Percentiles rank a stretch among this genome's conserved stretches.
Conservation (phyloP, 1,284 basidiomycete species). For the Phellopilus nigrolimitatus region DNA sequence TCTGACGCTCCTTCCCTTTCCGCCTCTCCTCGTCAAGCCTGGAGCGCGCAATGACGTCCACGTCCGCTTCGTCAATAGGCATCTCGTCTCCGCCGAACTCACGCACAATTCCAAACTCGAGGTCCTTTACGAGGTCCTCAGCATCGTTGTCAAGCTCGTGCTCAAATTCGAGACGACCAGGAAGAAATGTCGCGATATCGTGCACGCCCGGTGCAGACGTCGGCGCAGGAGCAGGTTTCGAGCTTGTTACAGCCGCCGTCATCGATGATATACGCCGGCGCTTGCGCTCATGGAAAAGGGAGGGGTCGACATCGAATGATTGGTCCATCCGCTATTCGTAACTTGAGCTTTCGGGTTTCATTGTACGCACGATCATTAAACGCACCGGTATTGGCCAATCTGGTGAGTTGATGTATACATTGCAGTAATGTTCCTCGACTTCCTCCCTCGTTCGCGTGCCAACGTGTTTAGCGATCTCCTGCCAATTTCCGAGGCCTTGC, state of each 20-base stretch:
- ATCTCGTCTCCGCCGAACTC: slow-evolving; percentile 86
- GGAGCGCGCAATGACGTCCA: slow-evolving; percentile 61
- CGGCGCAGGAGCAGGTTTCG: slow-evolving; percentile 63
- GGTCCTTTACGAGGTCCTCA: slow-evolving; percentile 91
- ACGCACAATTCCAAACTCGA: slow-evolving; percentile 89
- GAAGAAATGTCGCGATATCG: slow-evolving; percentile 91
- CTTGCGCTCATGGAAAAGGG: slow-evolving; percentile 84
- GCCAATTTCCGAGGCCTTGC: slow-evolving; percentile 96
- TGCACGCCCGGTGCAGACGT: slow-evolving; percentile 94
- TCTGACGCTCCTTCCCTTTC: slow-evolving; percentile 44
- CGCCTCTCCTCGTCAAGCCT: slow-evolving; percentile 61
- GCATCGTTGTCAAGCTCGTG: slow-evolving; percentile 96
- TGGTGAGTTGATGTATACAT: slow-evolving; percentile 76
- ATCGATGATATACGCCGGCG: slow-evolving; percentile 76
- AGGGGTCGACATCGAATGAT: slow-evolving; percentile 69
- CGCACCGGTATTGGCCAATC: slow-evolving; percentile 77
- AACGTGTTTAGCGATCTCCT: slow-evolving; percentile 93
- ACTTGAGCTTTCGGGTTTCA: slow-evolving; percentile 7
- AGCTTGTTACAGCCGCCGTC: slow-evolving; percentile 48
- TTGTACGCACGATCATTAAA: slow-evolving; percentile 17
- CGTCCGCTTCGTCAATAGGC: slow-evolving; percentile 66
- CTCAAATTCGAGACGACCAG: slow-evolving; percentile 96
- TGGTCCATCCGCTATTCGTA: slow-evolving; percentile 55
- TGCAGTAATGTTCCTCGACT: slow-evolving; percentile 86
- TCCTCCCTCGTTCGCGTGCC: slow-evolving; percentile 95